A percentile compares a stretch with the other conserved stretches of the same genome.
phyloP scores from a whole-genome alignment of 257 asterid genomes.

The Lithospermum erythrorhizon region DNA sequence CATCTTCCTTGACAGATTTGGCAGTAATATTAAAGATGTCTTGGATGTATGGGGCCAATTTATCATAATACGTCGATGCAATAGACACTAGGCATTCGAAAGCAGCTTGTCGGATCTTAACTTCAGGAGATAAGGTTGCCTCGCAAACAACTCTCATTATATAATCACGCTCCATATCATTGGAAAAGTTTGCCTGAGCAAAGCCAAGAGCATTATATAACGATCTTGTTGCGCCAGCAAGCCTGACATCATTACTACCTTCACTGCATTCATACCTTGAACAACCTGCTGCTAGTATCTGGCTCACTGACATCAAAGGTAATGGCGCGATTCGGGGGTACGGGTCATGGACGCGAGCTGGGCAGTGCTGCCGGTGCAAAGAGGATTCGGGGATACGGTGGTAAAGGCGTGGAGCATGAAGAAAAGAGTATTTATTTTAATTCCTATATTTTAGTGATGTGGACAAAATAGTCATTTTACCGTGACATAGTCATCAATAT shows the following conservation, averaged over 20 bases:
- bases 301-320: too few relatives aligned
- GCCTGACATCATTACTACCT: slow-evolving; percentile 37
- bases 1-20: slow-evolving; percentile 49
- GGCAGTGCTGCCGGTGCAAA: too few relatives aligned
- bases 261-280: slow-evolving; percentile 49
- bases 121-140: slow-evolving; percentile 39
- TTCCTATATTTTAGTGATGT: too few relatives aligned
- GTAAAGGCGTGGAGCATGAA: too few relatives aligned
- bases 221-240: slow-evolving; percentile 43
- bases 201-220: slow-evolving; percentile 50
- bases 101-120: slow-evolving; percentile 45
- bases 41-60: slow-evolving; percentile 40
- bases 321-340: too few relatives aligned
- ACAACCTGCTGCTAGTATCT: slow-evolving; percentile 48
- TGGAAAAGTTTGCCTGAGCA: slow-evolving; percentile 45
- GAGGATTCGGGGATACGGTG: too few relatives aligned
- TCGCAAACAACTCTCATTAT: slow-evolving; percentile 57
- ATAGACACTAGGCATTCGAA: slow-evolving; percentile 46
- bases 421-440: too few relatives aligned
- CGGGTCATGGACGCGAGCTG: too few relatives aligned
- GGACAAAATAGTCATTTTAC: too few relatives aligned
- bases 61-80: slow-evolving; percentile 45
- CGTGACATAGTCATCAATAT: too few relatives aligned
- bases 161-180: slow-evolving; percentile 50
- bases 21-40: slow-evolving; percentile 48